Conservation (phyloP, 2,329 filamentous ascomycete species). For the Colletotrichum sp. region DNA sequence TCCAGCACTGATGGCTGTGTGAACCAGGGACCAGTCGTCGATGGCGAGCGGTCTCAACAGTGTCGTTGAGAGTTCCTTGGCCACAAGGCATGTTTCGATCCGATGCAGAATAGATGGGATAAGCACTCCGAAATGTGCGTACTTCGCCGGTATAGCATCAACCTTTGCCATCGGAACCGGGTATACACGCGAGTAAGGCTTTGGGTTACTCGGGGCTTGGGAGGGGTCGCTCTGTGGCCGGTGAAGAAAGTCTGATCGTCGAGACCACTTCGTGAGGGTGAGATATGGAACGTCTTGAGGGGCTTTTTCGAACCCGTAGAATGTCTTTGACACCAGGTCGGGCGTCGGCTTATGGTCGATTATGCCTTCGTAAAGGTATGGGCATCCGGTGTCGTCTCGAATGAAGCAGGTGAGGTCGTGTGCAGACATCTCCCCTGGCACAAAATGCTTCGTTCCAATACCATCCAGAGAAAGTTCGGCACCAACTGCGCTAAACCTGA, state of each 20-base stretch:
- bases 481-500: constrained; percentile 42
- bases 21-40: constrained; percentile 53
- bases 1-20: constrained; percentile 73
- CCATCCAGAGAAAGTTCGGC: constrained; percentile 30
- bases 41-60: constrained; percentile 58
- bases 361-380: constrained; percentile 46
- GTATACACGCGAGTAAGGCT: constrained; percentile 49
- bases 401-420: constrained; percentile 38
- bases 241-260: constrained; percentile 66
- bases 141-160: constrained; percentile 50
- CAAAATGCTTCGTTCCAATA: constrained; percentile 34
- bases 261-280: constrained; percentile 53
- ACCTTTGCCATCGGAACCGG: constrained; percentile 52
- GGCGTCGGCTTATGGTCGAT: constrained; percentile 49
- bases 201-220: constrained; percentile 35
- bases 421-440: constrained; percentile 25
- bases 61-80: constrained; percentile 61
- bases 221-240: constrained; percentile 16
- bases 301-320: constrained; percentile 35
- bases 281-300: constrained; percentile 55
- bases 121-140: constrained; percentile 61
- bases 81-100: constrained; percentile 70
- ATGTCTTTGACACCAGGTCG: constrained; percentile 42
- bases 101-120: constrained; percentile 76
- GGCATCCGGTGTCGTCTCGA: constrained; percentile 38